Conservation (phyloP, 306 rosid genomes). For the Trichosanthes truncata region DNA sequence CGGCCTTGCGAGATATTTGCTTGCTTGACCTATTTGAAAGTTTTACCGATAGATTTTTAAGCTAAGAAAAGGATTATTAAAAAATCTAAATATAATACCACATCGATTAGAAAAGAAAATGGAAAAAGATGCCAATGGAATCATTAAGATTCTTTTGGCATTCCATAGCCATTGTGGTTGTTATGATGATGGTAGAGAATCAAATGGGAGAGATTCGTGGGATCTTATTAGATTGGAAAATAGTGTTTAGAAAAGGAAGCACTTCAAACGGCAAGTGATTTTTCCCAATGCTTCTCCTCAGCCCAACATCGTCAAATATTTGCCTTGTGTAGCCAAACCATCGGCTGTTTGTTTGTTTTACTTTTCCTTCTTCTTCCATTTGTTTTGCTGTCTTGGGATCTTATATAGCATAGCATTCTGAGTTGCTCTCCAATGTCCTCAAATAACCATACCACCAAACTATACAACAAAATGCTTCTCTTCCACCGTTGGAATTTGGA, state of each 20-base stretch:
- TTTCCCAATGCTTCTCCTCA: not conserved
- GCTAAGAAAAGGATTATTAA: not conserved
- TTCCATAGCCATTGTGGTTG: not conserved
- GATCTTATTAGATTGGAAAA: not conserved
- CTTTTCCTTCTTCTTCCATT: not conserved
- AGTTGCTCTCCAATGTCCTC: constrained; percentile 3
- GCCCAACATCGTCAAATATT: not conserved
- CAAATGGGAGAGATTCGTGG: constrained; percentile 11
- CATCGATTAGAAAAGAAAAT: not conserved
- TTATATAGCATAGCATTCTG: not conserved
- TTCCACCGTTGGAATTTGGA: not conserved
- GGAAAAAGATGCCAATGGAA: not conserved
- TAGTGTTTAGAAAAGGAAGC: not conserved
- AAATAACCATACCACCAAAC: not conserved
- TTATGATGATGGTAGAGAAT: not conserved
- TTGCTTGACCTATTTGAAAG: too few species aligned
- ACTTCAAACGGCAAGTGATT: constrained; percentile 1
- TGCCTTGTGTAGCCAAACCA: not conserved
- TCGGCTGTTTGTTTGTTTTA: not conserved
- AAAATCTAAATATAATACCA: not conserved
- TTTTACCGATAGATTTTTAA: not conserved
- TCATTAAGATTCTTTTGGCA: not conserved
- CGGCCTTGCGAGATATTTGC: too few species aligned
- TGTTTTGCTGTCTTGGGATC: not conserved
- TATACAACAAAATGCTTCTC: not conserved